Evolutionary conservation across 78 protist species (phyloP).

Genomic region (Guillardia theta): DNA sequence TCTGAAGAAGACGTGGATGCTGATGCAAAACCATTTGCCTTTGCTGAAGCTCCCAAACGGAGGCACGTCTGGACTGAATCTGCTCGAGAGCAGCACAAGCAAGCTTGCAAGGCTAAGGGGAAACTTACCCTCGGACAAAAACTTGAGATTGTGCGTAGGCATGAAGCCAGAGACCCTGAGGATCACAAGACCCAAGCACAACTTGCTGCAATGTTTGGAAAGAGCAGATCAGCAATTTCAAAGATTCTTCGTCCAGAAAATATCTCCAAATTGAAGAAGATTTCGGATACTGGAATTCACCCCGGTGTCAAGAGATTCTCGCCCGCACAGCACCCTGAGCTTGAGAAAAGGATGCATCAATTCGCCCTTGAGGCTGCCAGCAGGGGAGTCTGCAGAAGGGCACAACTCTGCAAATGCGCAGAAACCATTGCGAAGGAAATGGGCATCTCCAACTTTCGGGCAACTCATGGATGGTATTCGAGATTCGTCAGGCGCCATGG

Average conservation of each 20-base stretch:
- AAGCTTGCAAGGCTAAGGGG: neutral
- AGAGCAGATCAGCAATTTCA: neutral
- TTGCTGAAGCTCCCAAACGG: too few relatives aligned
- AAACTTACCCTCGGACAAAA: neutral
- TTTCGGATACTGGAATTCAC: neutral
- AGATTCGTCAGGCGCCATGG: neutral
- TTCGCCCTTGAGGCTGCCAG: too few relatives aligned
- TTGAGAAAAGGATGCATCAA: neutral
- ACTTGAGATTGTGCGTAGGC: neutral
- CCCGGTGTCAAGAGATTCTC: neutral
- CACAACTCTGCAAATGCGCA: neutral
- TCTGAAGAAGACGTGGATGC: too few relatives aligned
- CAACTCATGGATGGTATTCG: neutral
- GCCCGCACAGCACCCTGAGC: neutral
- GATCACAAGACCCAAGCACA: neutral
- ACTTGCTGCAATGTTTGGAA: neutral
- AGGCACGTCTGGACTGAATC: neutral
- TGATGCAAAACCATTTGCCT: too few relatives aligned
- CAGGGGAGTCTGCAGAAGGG: too few relatives aligned
- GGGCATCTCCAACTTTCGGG: neutral
- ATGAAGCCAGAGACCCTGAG: neutral
- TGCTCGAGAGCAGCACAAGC: neutral
- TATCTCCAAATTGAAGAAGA: neutral
- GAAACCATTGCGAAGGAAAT: neutral
- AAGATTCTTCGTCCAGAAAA: neutral